Conservation (phyloP, 768 basidiomycete species). For the Panus rudis region DNA sequence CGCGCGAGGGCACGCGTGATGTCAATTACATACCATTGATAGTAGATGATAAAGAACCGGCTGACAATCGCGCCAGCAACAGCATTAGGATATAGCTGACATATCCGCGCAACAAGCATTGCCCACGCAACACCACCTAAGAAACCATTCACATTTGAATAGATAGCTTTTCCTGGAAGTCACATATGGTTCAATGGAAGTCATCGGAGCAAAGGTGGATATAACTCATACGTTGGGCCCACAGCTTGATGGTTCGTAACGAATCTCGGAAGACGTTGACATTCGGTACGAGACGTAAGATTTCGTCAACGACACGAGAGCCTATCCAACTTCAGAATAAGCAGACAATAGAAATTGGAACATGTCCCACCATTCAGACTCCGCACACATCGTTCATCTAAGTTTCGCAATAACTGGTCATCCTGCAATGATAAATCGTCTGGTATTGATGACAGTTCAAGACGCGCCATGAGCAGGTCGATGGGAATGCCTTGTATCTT, state of each 20-base stretch:
- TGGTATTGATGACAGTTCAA: constrained; percentile 81
- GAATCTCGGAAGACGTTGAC: constrained; percentile 93
- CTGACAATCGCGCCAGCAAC: constrained; percentile 93
- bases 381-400: constrained; percentile 92
- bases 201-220: not conserved
- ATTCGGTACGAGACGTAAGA: constrained; percentile 89
- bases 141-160: constrained; percentile 97
- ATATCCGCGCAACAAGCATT: constrained; percentile 97
- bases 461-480: constrained; percentile 89
- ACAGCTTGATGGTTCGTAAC: constrained; percentile 91
- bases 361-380: constrained; percentile 76
- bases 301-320: constrained; percentile 55
- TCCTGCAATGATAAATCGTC: constrained; percentile 88
- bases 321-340: not conserved
- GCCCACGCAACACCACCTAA: constrained; percentile 99
- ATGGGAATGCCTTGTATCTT: constrained; percentile 89
- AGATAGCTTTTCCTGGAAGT: constrained; percentile 80
- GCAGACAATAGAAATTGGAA: not conserved
- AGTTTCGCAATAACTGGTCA: constrained; percentile 83
- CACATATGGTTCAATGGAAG: not conserved
- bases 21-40: constrained; percentile 80
- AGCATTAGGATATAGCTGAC: constrained; percentile 95
- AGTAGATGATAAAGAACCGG: constrained; percentile 97
- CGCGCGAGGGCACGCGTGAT: too few species aligned
- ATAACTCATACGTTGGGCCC: constrained; percentile 79